These are phyloP conservation scores for Penicillium sp. DNA, from an alignment of 2,329 filamentous ascomycete genomes.

Conservation along the genomic window DNA sequence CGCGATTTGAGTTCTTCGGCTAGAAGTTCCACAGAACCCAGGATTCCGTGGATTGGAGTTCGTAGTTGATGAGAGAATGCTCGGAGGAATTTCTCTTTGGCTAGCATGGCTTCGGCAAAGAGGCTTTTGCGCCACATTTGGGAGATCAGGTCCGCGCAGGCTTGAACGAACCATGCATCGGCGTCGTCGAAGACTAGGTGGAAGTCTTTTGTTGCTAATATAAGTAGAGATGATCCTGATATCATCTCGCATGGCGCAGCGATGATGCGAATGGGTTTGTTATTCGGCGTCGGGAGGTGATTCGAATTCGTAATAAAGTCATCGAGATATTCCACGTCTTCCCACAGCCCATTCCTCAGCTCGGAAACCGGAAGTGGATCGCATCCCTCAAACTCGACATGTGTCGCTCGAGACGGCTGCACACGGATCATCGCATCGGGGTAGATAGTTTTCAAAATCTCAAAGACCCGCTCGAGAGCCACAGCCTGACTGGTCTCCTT, in stretches of 20 bases:
- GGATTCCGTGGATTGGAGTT: slow-evolving; percentile 19
- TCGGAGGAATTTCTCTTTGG: slow-evolving; percentile 21
- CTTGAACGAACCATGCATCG: slow-evolving; percentile 19
- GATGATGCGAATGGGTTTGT: slow-evolving; percentile 7
- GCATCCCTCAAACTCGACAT: slow-evolving; percentile 11
- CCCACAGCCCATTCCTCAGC: slow-evolving; percentile 15
- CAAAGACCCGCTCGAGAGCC: background rate
- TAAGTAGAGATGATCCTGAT: slow-evolving; percentile 17
- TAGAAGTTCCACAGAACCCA: slow-evolving; percentile 19
- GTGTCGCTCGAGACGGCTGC: slow-evolving; percentile 4
- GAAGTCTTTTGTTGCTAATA: slow-evolving; percentile 18
- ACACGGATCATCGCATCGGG: slow-evolving; percentile 11
- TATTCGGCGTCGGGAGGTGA: slow-evolving; percentile 4
- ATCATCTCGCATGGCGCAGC: slow-evolving; percentile 11
- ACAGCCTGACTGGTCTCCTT: background rate
- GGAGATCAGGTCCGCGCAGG: slow-evolving; percentile 14
- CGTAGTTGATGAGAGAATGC: slow-evolving; percentile 21
- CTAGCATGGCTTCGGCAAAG: slow-evolving; percentile 13
- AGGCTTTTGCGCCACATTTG: slow-evolving; percentile 18
- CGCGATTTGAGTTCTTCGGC: slow-evolving; percentile 7
- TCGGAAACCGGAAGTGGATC: slow-evolving; percentile 5
- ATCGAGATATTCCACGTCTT: slow-evolving; percentile 16
- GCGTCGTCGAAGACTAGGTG: slow-evolving; percentile 21
- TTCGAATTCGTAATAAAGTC: slow-evolving; percentile 14
- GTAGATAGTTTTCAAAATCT: slow-evolving; percentile 8